Evolutionary conservation across 176 grass and related monocot genomes (phyloP), one percentile per base, ranked within the genome.

Genomic region (Metroxylon sagu): DNA sequence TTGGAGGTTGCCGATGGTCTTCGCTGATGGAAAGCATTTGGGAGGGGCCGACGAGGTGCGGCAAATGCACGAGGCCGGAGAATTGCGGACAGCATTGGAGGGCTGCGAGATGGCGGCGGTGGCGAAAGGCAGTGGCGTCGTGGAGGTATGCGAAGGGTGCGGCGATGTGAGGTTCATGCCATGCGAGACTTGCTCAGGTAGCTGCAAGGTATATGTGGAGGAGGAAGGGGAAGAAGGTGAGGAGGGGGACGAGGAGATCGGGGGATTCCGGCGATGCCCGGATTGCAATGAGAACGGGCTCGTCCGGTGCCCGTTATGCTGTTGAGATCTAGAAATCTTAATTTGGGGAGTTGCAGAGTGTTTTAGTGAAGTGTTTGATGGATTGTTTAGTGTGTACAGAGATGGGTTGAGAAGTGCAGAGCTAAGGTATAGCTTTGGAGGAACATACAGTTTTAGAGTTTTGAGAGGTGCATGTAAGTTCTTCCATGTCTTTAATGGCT

Each of bases 241-340:
- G 12, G 43, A 51, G 21, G 62, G 63, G 53, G 85, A 89, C 5
- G 73, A 77, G 19, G 52, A 59, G 21, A 6, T 23, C 15, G 77
- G 74, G 19, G 85, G 79, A 5, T 98, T 98, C 72, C 21, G 79
- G 56, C 66, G 88, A 5, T 98, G 94, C 61, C 62, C 73, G 67
- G 85, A 93, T 19, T 98, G 94, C 82, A 98, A 98, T 70, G 94
- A 98, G 75, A 98, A 98, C 28, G 94, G 94, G 3, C 80, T 98
- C 4, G 78, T 93, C 10, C 76, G 88, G 15, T 98, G 94, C 19
- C 78, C 85, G 29, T 66, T 98, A 4, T 98, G 93, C 60, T 85
- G 78, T 60, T 89, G 10, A 15, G 25, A 14, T 43, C 3, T 43
- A 43, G 35, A 12, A 43, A 10, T 7, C 35, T 43, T 43, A 43